phyloP scores from a whole-genome alignment of 345 rosid genomes.

The Brassica carinata region DNA sequence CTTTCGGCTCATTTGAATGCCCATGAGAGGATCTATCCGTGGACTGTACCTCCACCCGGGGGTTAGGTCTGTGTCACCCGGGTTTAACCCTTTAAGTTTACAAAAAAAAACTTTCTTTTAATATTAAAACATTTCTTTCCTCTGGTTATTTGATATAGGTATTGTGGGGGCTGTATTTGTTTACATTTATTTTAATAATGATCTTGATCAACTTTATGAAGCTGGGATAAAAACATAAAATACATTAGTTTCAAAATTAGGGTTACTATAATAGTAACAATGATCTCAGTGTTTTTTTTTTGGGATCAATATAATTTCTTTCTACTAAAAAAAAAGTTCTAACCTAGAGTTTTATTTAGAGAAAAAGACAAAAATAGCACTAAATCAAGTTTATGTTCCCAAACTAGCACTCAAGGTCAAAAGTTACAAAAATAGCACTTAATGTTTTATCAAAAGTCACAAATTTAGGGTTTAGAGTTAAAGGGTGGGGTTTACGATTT shows the following conservation, averaged over 20 bases:
- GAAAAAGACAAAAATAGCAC: too few relatives aligned
- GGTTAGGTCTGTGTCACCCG: too few relatives aligned
- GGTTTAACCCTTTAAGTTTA: too few relatives aligned
- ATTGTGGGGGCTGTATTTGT: not conserved
- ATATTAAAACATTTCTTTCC: not conserved
- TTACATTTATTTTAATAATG: not conserved
- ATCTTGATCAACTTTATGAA: not conserved
- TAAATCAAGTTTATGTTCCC: too few relatives aligned
- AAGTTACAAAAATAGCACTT: too few relatives aligned
- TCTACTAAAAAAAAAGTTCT: not conserved
- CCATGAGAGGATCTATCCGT: too few relatives aligned
- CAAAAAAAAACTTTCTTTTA: not conserved
- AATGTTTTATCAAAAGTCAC: too few relatives aligned
- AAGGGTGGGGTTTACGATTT: too few relatives aligned
- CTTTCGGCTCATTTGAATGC: too few relatives aligned
- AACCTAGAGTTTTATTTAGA: not conserved
- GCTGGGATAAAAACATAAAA: not conserved
- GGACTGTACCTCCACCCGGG: too few relatives aligned
- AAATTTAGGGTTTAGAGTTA: too few relatives aligned
- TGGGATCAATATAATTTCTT: not conserved
- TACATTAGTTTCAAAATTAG: not conserved
- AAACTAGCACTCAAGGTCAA: too few relatives aligned
- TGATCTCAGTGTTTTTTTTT: not conserved
- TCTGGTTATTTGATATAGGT: not conserved
- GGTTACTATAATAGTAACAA: not conserved